A percentile compares a stretch with the other conserved stretches of the same genome.
phyloP scores from a whole-genome alignment of 371 early-diverging fungal genomes.

The Actinomortierella ambigua region DNA sequence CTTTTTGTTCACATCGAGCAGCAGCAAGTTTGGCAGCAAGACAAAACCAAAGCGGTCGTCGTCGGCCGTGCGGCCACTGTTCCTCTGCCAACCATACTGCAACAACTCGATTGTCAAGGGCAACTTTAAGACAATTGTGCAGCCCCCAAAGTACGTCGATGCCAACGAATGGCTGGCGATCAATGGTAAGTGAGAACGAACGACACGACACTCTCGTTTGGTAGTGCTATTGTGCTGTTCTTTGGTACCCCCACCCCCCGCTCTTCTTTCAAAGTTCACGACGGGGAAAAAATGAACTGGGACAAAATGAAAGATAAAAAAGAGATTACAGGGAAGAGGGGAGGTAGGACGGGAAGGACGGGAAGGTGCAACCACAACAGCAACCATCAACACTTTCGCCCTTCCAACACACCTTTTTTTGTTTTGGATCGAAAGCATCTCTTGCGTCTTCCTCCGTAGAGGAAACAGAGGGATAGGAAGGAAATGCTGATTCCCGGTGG shows the following conservation, averaged over 20 bases:
- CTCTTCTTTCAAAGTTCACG: too few species aligned
- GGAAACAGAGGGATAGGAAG: too few species aligned
- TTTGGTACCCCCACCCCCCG: too few species aligned
- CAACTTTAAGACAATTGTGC: slow-evolving; percentile 85
- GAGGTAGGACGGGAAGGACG: too few species aligned
- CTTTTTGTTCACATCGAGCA: slow-evolving; percentile 1
- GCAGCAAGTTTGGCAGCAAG: slow-evolving; percentile 44
- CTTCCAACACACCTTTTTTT: slow-evolving; percentile 1
- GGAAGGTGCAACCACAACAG: too few species aligned
- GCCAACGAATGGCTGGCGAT: slow-evolving; percentile 94
- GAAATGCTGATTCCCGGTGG: too few species aligned
- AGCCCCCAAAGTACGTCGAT: slow-evolving; percentile 90
- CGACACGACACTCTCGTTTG: not conserved
- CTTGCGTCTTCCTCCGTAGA: too few species aligned
- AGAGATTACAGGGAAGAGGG: too few species aligned
- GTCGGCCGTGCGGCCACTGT: slow-evolving; percentile 66
- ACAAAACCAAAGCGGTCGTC: slow-evolving; percentile 51
- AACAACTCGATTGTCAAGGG: slow-evolving; percentile 89
- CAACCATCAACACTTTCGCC: too few species aligned
- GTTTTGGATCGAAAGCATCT: slow-evolving; percentile 13
- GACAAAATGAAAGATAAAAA: too few species aligned
- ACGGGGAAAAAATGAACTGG: too few species aligned
- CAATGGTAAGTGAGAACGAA: slow-evolving; percentile 84
- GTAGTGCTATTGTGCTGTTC: not conserved
- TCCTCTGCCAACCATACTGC: slow-evolving; percentile 76